Base-by-base conservation (phyloP, 495 filamentous ascomycete species). In the Xylaria venustula region DNA sequence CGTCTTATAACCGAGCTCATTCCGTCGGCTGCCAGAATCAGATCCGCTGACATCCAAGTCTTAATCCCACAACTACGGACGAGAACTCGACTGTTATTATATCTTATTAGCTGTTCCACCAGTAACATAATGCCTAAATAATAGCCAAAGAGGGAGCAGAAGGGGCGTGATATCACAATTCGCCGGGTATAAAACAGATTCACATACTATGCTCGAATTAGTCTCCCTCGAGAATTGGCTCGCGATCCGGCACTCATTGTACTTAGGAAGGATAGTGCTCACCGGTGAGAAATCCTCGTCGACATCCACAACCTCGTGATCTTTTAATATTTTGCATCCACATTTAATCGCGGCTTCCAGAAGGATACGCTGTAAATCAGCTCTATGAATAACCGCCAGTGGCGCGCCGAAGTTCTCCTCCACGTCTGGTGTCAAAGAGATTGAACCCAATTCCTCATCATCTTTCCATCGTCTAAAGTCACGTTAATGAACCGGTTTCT, bases 1-100 rank as follows among this genome's bases (percentile, higher is more conserved):
- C 61, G 61, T 7, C 79, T 72, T 20, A 80, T 58, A 1, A 59
- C 65, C 7, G 79, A 81, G 47, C 77, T 81, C 61, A 81, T 76
- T 7, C 79, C 80, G 34, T 82, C 80, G n/a, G 79, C 79, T 15
- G 73, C 77, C 36, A 81, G 66, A 1, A 81, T 59, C 3, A 82
- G 49, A 52, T 83, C 78, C 9, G 71, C 78, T 7, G 51, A 54
- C 19, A 81, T 58, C 17, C 54, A 20, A 9, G 51, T 44, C 9
- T 61, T 46, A 12, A 7, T 40, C 19, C 55, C 34, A 30, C 54
- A 26, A 3, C 30, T 46, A 15, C 50, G 58, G 9, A 61, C 58
- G 34, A 32, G 46, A 1, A 59, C 11, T 32, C 56, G 22, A 9
- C 56, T 51, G 44, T 17, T 15, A 28, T 6, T 5, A 34, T 19